phyloP scores from a whole-genome alignment of 345 rosid species.

The Cardamine resedifolia region DNA sequence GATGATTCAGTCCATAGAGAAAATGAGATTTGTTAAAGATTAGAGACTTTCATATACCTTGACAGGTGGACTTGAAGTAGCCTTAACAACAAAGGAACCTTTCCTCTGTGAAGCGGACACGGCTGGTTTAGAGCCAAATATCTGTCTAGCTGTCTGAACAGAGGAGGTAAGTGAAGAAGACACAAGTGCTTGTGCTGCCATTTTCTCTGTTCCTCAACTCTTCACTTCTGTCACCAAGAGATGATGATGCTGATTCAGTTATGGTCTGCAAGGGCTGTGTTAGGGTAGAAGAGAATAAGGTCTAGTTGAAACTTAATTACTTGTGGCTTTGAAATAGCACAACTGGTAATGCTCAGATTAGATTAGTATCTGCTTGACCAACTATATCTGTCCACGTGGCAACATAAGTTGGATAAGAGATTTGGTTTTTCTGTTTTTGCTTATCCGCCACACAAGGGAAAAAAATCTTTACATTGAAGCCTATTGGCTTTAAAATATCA shows the following conservation, averaged over 20 bases:
- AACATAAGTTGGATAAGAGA: conserved; percentile 49
- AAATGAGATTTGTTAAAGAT: neutral
- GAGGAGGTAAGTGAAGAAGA: conserved; percentile 82
- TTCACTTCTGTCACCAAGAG: conserved; percentile 32
- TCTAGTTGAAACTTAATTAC: conserved; percentile 17
- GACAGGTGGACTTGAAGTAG: conserved; percentile 88
- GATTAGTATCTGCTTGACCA: conserved; percentile 68
- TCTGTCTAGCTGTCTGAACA: conserved; percentile 73
- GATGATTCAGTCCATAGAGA: neutral
- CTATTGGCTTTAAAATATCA: neutral
- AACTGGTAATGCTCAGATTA: conserved; percentile 45
- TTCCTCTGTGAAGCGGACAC: conserved; percentile 49
- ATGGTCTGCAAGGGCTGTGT: conserved; percentile 38
- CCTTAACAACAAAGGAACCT: conserved; percentile 65
- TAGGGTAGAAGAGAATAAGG: conserved; percentile 20
- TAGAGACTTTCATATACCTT: conserved; percentile 50
- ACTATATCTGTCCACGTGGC: conserved; percentile 60
- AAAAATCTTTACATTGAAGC: conserved; percentile 27
- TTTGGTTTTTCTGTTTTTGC: conserved; percentile 26
- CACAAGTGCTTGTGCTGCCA: conserved; percentile 93
- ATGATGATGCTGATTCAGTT: conserved; percentile 27
- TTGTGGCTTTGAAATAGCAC: conserved; percentile 36
- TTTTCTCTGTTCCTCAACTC: conserved; percentile 23
- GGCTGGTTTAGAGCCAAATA: conserved; percentile 54
- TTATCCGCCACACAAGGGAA: conserved; percentile 24